Base-by-base conservation (phyloP, 225 moss, liverwort and hornwort species). In the Neckera pumila region DNA sequence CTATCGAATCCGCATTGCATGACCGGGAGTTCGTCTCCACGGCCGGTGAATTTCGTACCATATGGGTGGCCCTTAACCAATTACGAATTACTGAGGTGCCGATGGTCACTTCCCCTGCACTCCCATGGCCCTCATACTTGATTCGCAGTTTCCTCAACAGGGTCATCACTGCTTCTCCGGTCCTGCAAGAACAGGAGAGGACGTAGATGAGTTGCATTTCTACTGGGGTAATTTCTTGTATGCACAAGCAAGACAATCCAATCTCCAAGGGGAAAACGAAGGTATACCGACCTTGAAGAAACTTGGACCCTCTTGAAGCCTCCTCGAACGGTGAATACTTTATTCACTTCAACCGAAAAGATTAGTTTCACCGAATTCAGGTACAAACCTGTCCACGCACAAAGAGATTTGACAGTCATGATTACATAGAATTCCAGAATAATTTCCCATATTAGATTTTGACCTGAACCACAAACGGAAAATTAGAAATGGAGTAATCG, bases 81-180 rank as follows among this genome's bases (percentile, higher is more conserved):
- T 34, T 69, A 16, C 69, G 81, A 40, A 90, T 40, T 42, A 80
- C 76, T 43, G 90, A 76, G 28, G 76, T 75, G 40, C 78, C 61
- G 60, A 90, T 81, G 27, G 74, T 85, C 76, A 90, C 88, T 75
- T 85, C 85, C 42, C 90, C 90, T 42, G 42, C 25, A 81, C 88
- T 90, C 58, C 45, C 90, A 34, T 90, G 58, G 51, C 85, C 90
- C 34, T 88, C 81, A 51, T 81, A 88, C 60, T 88, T 90, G 60
- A 90, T 67, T 76, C 66, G 85, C 88, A 90, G 60, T 76, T 59
- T 90, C 76, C 90, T 85, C 67, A 90, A 75, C 22, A 88, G n/a
- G 53, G 75, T 30, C 56, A 57, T 82, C 65, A 90, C 88, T 70
- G 85, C 85, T 85, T 85, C 81, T 81, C 90, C 88, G 30, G 90